Evolutionary conservation across 139 green algal genomes (phyloP).

Genomic region (Chlamydomonas eustigma): DNA sequence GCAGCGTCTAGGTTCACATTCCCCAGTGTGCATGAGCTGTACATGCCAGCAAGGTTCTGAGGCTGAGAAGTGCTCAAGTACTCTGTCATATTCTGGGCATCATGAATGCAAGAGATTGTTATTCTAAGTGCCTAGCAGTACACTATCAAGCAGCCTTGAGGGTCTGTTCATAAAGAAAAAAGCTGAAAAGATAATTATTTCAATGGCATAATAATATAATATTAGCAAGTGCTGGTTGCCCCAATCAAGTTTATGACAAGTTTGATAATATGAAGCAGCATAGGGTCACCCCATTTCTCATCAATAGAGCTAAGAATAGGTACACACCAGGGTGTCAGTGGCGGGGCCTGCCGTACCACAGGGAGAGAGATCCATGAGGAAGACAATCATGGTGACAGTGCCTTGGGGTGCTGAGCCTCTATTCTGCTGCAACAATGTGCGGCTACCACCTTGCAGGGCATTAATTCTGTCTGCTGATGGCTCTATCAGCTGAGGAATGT

Average conservation of each 20-base stretch:
- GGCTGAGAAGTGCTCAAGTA: not conserved
- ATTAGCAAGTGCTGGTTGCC: no score
- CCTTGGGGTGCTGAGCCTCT: not conserved
- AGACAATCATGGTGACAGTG: not conserved
- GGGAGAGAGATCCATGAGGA: not conserved
- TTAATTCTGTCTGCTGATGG: no score
- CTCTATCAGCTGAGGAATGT: no score
- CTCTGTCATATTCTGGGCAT: not conserved
- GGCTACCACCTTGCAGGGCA: no score
- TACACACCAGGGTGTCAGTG: not conserved
- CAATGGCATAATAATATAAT: not conserved
- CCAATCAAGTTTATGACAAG: no score
- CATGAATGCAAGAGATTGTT: not conserved
- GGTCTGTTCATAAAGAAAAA: no score
- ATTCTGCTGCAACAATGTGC: no score
- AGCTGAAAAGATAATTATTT: not conserved
- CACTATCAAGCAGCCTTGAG: no score
- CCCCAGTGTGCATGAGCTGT: conserved; percentile 2
- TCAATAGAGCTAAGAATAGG: not conserved
- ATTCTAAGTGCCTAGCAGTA: no score
- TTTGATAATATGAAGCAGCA: no score
- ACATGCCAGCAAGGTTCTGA: conserved; percentile 9
- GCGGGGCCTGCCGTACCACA: not conserved
- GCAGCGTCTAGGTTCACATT: not conserved
- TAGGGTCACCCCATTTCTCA: not conserved